phyloP scores from a whole-genome alignment of 352 stramenopile species.

The Pythium chondricola region DNA sequence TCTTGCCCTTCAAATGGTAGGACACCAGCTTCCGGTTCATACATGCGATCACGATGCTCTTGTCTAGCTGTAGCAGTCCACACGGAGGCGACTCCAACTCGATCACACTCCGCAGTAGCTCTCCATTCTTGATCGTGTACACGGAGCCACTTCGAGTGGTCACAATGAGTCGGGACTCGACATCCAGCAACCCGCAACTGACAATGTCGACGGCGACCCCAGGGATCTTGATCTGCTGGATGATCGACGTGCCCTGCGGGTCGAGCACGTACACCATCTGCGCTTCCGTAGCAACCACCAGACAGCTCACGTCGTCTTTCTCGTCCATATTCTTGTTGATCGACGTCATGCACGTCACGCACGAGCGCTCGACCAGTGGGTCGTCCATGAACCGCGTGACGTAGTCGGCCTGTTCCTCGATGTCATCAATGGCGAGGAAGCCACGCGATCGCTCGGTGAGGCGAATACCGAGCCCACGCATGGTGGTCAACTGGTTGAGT shows the following conservation, averaged over 20 bases:
- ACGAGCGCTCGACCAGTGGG: slow-evolving; percentile 55
- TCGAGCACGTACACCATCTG: slow-evolving; percentile 76
- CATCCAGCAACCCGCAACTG: slow-evolving; percentile 59
- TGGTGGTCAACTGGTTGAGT: slow-evolving; percentile 50
- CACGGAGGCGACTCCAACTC: slow-evolving; percentile 79
- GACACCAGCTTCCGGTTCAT: slow-evolving; percentile 85
- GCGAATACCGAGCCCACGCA: slow-evolving; percentile 61
- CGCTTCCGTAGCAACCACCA: slow-evolving; percentile 84
- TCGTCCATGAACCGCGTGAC: slow-evolving; percentile 79
- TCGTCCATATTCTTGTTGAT: slow-evolving; percentile 89
- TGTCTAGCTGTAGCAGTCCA: slow-evolving; percentile 71
- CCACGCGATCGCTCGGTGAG: slow-evolving; percentile 65
- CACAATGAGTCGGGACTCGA: slow-evolving; percentile 83
- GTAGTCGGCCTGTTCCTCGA: slow-evolving; percentile 78
- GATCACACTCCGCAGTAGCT: slow-evolving; percentile 81
- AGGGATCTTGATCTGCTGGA: slow-evolving; percentile 63
- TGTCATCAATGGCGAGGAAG: slow-evolving; percentile 74
- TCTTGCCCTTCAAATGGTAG: slow-evolving; percentile 88
- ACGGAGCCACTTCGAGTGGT: slow-evolving; percentile 82
- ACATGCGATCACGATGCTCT: slow-evolving; percentile 82
- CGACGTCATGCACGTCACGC: slow-evolving; percentile 85
- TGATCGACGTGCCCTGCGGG: slow-evolving; percentile 61
- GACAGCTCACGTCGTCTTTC: slow-evolving; percentile 65
- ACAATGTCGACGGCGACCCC: slow-evolving; percentile 75
- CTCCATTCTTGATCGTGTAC: slow-evolving; percentile 90